Base-by-base conservation (phyloP, 1,284 basidiomycete genomes). In the Stereum hirsutum region DNA sequence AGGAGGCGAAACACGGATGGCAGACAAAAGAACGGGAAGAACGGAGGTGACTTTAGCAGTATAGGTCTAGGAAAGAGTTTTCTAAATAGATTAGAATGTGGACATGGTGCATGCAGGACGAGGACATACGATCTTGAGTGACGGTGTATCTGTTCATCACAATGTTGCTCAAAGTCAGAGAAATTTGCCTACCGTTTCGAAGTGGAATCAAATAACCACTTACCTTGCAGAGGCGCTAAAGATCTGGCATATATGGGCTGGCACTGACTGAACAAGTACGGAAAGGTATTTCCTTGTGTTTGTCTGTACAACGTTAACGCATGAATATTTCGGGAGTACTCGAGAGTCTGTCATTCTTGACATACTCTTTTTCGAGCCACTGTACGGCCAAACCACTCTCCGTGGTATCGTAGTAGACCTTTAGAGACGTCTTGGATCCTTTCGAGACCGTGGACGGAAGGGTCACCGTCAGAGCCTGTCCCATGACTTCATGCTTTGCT, bases 211-310 rank as follows among this genome's bases (percentile, higher is more conserved):
- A 19, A 41, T n/a, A 2, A 7, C n/a, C 15, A 52, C 57, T 37
- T 37, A 73, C 87, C 87, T 74, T 93, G 89, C 39, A 88, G 62
- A 0, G 92, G 92, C 0, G 84, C 74, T 41, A 96, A 63, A 1
- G 84, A 74, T 39, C 91, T 76, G 7, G 85, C 85, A 57, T 93
- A 90, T 54, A 92, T 94, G 15, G 94, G 91, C 60, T 97, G 93
- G 57, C 87, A 91, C 63, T 98, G 93, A 46, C 89, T 93, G 70
- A 96, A 97, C 28, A 97, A 67, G 66, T 89, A 97, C 0, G 91
- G 88, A 62, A 88, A 83, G 44, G 70, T 67, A 56, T 91, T 89
- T 19, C 87, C 87, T 48, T 91, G 88, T 0, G 94, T 98, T 64
- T 97, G 93, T 49, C 86, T 88, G 47, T n/a, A 14, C 36, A 23